Evolutionary conservation across 768 basidiomycete species (phyloP), one percentile per base, ranked within the genome.

Genomic region (Suillus subluteus): DNA sequence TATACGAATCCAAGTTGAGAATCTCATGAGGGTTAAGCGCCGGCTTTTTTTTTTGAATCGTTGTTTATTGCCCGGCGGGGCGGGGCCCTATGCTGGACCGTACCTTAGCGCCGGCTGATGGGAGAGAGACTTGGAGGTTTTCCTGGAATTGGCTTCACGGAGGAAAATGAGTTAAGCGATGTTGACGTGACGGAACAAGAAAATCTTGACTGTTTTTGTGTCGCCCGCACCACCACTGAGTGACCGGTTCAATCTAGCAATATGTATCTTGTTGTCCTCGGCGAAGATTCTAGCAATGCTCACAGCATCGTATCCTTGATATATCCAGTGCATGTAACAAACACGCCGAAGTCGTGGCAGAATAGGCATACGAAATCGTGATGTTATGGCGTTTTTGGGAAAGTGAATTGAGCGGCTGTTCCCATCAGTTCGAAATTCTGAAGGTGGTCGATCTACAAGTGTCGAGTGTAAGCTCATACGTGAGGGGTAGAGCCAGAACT

Each of bases 401-500:
- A 66, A 6, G 76, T 76, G 55, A 86, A 78, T 66, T 81, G 81
- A 13, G 75, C 74, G 15, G 80, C 71, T 9, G 74, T 64, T 12
- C 85, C 86, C 13, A 74, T 79, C 62, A 86, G 70, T 46, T 78
- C 74, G 71, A 7, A 43, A 43, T 43, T 43, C 6, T 2, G 16
- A 87, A 86, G 62, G 79, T 75, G 23, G 76, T 75, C 55, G 83
- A 70, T 8, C 72, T 76, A 12, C 79, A 70, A 3, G 79, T 83
- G 65, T 87, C 84, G 46, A 86, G 72, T 8, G 77, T 77, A 48
- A 79, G 59, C 18, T 65, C 64, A 58, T 86, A 86, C 32, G 75
- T 77, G 18, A 85, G 30, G 76, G 79, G 68, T 79, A 83, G 7
- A 86, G 66, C 76, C 80, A 80, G 62, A 80, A 71, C 66, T 82